Evolutionary conservation across 225 moss, liverwort and hornwort genomes (phyloP), one percentile per base, ranked within the genome.

Genomic region (Pleurozium schreberi): DNA sequence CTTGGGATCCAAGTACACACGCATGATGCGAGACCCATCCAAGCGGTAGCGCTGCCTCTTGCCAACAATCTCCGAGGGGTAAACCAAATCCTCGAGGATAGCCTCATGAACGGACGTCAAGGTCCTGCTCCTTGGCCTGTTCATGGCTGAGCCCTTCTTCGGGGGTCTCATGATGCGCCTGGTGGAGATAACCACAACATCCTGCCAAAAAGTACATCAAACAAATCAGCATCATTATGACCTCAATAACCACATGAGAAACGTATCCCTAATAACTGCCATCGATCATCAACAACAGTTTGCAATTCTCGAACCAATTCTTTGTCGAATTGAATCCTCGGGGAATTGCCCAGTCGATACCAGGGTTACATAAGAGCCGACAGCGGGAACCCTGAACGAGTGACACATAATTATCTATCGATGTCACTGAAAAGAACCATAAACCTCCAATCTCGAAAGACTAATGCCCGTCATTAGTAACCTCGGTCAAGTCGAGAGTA

Each of bases 21-120:
- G 93, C 95, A 98, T 96, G n/a, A 98, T 95, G 47, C 95, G 94
- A 58, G 97, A 98, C 62, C 98, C 98, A 86, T 98, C 96, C 53
- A 97, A 91, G 57, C 98, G 96, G 80, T 95, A 97, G 31, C 97
- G 94, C 76, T 92, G 86, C 34, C 98, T 95, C 92, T 97, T 97
- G 90, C 98, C 98, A 10, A 98, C 98, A 86, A 98, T 95, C 93
- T 98, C 98, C 4, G 95, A 95, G n/a, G 98, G 98, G 81, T 91
- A 96, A 19, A 98, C 96, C 88, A 98, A 85, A 82, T 98, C 98
- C 93, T 98, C 98, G 53, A 98, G 94, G 88, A 98, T 95, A 34
- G 98, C 98, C 92, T 98, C 98, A 53, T 98, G 98, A 8, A 98
- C 98, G 12, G 97, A 87, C 28, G 98, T 98, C 93, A 98, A 88